These are phyloP conservation scores for Trametes sp. DNA, from an alignment of 1,284 basidiomycete species.

Conservation along the genomic window DNA sequence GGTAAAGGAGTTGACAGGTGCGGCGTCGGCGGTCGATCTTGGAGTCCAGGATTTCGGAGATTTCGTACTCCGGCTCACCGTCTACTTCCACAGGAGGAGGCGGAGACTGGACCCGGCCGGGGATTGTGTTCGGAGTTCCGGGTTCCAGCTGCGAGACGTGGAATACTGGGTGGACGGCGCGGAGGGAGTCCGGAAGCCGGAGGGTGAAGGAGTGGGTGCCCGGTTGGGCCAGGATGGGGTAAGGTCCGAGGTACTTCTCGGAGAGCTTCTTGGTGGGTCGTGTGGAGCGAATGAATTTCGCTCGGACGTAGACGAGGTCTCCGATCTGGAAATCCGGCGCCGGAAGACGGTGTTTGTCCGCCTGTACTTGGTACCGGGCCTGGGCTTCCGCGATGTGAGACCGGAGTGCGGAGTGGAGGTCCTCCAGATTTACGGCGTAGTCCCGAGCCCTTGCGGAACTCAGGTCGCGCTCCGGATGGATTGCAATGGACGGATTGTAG, in stretches of 20 bases:
- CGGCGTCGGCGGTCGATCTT: not conserved
- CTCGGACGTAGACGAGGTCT: slow-evolving; percentile 1
- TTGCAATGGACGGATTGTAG: too few species aligned
- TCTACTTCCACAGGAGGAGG: not conserved
- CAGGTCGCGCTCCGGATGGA: too few species aligned
- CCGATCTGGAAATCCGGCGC: slow-evolving; percentile 5
- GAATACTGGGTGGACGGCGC: not conserved
- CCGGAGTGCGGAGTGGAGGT: too few species aligned
- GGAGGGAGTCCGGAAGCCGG: slow-evolving; percentile 1
- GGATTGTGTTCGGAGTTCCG: slow-evolving; percentile 5
- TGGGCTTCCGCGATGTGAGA: too few species aligned
- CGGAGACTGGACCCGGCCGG: slow-evolving; percentile 1
- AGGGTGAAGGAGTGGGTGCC: too few species aligned
- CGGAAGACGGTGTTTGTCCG: slow-evolving; percentile 6
- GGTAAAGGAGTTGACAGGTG: not conserved
- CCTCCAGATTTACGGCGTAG: too few species aligned
- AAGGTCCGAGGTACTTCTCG: slow-evolving; percentile 6
- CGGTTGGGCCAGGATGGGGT: not conserved
- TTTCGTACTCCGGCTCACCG: slow-evolving; percentile 5
- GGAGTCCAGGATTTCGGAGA: slow-evolving; percentile 3
- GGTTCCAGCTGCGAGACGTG: slow-evolving; percentile 3
- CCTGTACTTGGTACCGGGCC: slow-evolving; percentile 39
- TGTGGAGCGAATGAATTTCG: slow-evolving; percentile 4
- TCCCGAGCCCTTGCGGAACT: too few species aligned
- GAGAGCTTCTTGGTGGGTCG: slow-evolving; percentile 9